Conservation (phyloP, 306 rosid species). For the Dryas alaskensis region DNA sequence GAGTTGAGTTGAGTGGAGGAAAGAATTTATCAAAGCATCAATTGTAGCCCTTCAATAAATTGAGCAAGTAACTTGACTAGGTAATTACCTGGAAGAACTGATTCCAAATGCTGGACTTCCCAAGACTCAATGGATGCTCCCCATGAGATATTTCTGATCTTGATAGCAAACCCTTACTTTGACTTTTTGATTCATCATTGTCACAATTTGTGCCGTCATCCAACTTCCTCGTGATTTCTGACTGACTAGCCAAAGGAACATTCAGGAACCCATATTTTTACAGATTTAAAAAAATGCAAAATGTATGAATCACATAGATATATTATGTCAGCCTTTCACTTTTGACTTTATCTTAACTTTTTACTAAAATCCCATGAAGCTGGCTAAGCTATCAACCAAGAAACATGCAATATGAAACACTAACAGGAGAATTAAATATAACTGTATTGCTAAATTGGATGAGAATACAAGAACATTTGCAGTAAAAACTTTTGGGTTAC, state of each 20-base stretch:
- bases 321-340: not conserved
- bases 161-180: conserved; percentile 65
- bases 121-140: conserved; percentile 98
- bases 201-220: conserved; percentile 52
- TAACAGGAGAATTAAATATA: not conserved
- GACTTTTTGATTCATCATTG: conserved; percentile 51
- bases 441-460: not conserved
- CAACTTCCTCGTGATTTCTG: conserved; percentile 88
- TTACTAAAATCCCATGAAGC: not conserved
- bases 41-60: not conserved
- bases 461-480: not conserved
- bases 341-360: not conserved
- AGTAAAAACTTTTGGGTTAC: not conserved
- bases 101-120: conserved; percentile 93
- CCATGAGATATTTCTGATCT: conserved; percentile 85
- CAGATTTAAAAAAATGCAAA: conserved; percentile 25
- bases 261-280: conserved; percentile 54
- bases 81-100: conserved; percentile 88
- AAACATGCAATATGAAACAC: not conserved
- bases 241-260: conserved; percentile 96
- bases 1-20: not conserved
- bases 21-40: not conserved
- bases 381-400: not conserved
- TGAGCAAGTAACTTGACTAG: not conserved
- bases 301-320: conserved; percentile 12